phyloP scores from a whole-genome alignment of 2,329 filamentous ascomycete species.

The Penicillium psychrosexuale region DNA sequence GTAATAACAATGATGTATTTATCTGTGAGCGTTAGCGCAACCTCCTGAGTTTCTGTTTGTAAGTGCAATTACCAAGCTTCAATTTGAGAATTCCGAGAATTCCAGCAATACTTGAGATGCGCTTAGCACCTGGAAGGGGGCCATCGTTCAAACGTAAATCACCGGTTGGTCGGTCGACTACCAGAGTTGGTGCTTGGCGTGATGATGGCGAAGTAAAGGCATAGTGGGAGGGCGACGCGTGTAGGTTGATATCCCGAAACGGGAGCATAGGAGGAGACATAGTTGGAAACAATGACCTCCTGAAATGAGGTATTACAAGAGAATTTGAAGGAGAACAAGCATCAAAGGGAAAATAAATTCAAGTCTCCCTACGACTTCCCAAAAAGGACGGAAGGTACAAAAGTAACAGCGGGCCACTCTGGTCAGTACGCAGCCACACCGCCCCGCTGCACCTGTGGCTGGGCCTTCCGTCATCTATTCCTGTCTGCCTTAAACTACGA shows the following conservation, averaged over 20 bases:
- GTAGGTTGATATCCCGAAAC: conserved; percentile 95
- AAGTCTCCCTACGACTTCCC: background rate
- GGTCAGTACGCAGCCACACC: conserved; percentile 23
- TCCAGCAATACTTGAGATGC: conserved; percentile 90
- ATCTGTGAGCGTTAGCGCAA: conserved; percentile 50
- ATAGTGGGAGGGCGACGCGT: conserved; percentile 87
- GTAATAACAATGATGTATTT: conserved; percentile 97
- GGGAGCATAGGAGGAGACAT: conserved; percentile 54
- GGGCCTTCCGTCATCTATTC: conserved; percentile 36
- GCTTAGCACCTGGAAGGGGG: conserved; percentile 69
- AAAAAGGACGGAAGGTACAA: conserved; percentile 15
- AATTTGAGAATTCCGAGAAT: conserved; percentile 93
- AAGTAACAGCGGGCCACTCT: conserved; percentile 12
- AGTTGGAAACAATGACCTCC: conserved; percentile 30
- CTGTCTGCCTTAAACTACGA: conserved; percentile 21
- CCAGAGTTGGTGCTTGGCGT: conserved; percentile 78
- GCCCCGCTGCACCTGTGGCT: conserved; percentile 32
- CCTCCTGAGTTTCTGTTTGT: background rate
- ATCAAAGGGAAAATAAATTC: background rate
- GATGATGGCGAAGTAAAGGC: conserved; percentile 95
- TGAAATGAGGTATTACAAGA: conserved; percentile 3
- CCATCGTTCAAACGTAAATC: conserved; percentile 84
- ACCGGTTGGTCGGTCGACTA: conserved; percentile 88
- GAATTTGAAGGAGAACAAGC: conserved; percentile 5
- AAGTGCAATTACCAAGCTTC: conserved; percentile 67